Conservation (phyloP, 768 basidiomycete genomes). For the Cystofilobasidium bisporidii region DNA sequence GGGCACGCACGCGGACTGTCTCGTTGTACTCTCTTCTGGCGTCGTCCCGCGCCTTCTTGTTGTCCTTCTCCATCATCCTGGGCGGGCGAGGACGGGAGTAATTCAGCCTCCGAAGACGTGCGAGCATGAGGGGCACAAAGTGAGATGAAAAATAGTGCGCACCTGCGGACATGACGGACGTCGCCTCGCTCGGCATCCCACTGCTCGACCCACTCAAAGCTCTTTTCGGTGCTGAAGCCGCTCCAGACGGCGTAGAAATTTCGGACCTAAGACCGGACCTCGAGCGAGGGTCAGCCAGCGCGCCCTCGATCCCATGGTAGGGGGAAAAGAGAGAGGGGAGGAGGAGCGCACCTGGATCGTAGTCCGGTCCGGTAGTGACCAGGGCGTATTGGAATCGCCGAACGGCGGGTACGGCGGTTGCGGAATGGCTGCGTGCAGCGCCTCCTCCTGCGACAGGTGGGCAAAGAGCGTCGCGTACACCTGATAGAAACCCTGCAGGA, state of each 20-base stretch:
- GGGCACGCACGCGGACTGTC: conserved; percentile 58
- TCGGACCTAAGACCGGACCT: conserved; percentile 42
- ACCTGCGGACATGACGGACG: conserved; percentile 74
- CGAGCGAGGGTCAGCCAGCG: too few relatives aligned
- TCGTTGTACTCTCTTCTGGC: conserved; percentile 87
- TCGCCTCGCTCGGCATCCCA: conserved; percentile 79
- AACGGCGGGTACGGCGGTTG: conserved; percentile 64
- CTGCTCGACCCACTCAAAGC: conserved; percentile 75
- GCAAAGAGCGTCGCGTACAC: conserved; percentile 80
- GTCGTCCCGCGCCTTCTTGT: conserved; percentile 81
- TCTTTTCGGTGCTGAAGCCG: conserved; percentile 76
- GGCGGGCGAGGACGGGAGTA: background rate
- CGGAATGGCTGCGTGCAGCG: conserved; percentile 43
- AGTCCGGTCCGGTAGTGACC: conserved; percentile 42
- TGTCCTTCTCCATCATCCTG: conserved; percentile 90
- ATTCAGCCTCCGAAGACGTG: background rate
- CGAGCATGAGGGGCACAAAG: background rate
- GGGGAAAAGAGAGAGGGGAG: too few relatives aligned
- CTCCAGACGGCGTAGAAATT: conserved; percentile 78
- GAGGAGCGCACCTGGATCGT: conserved; percentile 13
- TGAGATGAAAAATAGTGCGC: conserved; percentile 24
- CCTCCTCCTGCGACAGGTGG: conserved; percentile 74
- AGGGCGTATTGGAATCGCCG: conserved; percentile 66
- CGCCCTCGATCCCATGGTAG: too few relatives aligned
- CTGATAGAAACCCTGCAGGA: conserved; percentile 70